Evolutionary conservation across 805 yeast genomes (phyloP).

Genomic region (Spathaspora hagerdaliae): DNA sequence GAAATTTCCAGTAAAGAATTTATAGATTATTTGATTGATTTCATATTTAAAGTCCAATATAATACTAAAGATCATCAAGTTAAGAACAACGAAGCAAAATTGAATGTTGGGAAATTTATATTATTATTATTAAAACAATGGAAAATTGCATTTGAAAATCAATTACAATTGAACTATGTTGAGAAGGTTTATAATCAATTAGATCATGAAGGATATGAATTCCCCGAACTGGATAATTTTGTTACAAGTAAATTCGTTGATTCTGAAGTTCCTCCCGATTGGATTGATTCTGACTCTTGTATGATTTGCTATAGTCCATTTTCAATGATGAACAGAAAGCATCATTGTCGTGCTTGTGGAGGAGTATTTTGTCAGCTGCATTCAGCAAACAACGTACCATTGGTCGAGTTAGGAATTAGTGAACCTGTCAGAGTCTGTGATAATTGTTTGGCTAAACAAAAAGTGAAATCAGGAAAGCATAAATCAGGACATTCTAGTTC

Average conservation of each 20-base stretch:
- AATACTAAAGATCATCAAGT: conserved; percentile 24
- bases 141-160: conserved; percentile 68
- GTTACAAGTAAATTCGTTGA: conserved; percentile 59
- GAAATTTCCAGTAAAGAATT: conserved; percentile 85
- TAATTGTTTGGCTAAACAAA: conserved; percentile 51
- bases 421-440: conserved; percentile 94
- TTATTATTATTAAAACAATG: conserved; percentile 70
- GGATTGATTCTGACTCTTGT: conserved; percentile 94
- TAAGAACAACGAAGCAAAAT: conserved; percentile 21
- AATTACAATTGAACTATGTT: conserved; percentile 62
- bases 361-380: conserved; percentile 88
- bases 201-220: conserved; percentile 57
- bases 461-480: conserved; percentile 2
- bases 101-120: conserved; percentile 52
- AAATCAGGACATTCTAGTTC: neutral
- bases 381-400: conserved; percentile 65
- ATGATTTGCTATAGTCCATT: conserved; percentile 87
- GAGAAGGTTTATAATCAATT: conserved; percentile 58
- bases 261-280: conserved; percentile 91
- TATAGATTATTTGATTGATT: conserved; percentile 68
- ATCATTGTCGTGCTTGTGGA: conserved; percentile 96
- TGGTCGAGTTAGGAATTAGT: conserved; percentile 81
- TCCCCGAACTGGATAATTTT: conserved; percentile 46
- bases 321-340: conserved; percentile 81
- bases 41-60: conserved; percentile 35